Evolutionary conservation across 179 eudicot genomes (phyloP), one percentile per base, ranked within the genome.

Genomic region (Beta macrorhiza): DNA sequence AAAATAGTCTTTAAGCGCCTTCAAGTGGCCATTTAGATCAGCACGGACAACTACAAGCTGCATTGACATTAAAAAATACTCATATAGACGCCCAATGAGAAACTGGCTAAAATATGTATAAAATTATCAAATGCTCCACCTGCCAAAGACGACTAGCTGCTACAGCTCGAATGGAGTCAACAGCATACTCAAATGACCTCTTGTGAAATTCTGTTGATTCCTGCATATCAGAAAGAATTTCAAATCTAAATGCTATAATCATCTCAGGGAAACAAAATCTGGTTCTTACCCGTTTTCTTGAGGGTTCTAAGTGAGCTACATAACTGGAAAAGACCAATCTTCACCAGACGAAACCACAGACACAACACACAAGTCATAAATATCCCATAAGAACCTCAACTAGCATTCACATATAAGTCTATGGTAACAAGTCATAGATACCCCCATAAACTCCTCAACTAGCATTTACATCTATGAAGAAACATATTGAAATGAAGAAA

Each of bases 71-170:
- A 17, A 82, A 51, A 80, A 84, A 59, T 47, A 37, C 14, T 82
- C 56, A 67, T 75, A 72, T 67, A 78, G 57, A 79, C 52, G 25
- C 56, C 80, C 47, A 19, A 47, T 64, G 78, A 77, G 14, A 73
- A 19, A 71, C 7, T 29, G 62, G 71, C 20, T 75, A 1, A 62
- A 16, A 77, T 19, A 56, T 53, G 62, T 67, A 10, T n/a, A 64
- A 58, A 59, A 12, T 55, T 17, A 53, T 42, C 70, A 37, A 78
- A 67, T 59, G 58, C 29, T 69, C 62, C 75, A 97, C 99, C 98
- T 94, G 99, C 98, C 99, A 97, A 76, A 97, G 98, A 86, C 93
- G 98, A 80, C 91, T 92, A 75, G 99, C 99, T 64, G 99, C 97
- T 86, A 93, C 89, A 67, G 91, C 87, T 74, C 94, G 93, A 79